Conservation (phyloP, 2,329 filamentous ascomycete species). For the Ceratocystis diversiconidia region DNA sequence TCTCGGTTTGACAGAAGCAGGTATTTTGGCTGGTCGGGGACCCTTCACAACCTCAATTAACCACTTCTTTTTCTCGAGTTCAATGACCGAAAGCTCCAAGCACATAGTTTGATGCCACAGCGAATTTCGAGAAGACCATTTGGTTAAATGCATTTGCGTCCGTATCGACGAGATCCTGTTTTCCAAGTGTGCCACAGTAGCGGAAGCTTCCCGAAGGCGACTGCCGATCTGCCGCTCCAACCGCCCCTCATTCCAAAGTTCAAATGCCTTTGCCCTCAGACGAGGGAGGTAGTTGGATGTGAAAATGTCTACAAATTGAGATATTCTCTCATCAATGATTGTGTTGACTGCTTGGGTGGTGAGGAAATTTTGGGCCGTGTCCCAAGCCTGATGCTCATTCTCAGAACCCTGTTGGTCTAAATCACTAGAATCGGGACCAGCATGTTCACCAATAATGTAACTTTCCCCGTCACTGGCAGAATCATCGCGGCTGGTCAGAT, state of each 20-base stretch:
- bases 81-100: slow-evolving; percentile 51
- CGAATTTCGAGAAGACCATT: slow-evolving; percentile 39
- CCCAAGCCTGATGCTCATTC: slow-evolving; percentile 23
- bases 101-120: slow-evolving; percentile 41
- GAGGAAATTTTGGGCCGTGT: neutral
- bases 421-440: slow-evolving; percentile 19
- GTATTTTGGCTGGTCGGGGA: slow-evolving; percentile 20
- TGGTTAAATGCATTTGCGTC: slow-evolving; percentile 35
- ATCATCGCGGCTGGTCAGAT: slow-evolving; percentile 17
- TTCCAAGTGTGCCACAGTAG: slow-evolving; percentile 30
- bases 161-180: slow-evolving; percentile 42
- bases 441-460: slow-evolving; percentile 1
- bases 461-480: slow-evolving; percentile 17
- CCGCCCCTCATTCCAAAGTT: slow-evolving; percentile 13
- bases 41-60: slow-evolving; percentile 32
- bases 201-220: slow-evolving; percentile 33
- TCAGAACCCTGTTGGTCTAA: slow-evolving; percentile 33
- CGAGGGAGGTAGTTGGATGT: slow-evolving; percentile 11
- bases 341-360: slow-evolving; percentile 10
- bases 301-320: slow-evolving; percentile 8
- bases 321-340: slow-evolving; percentile 16
- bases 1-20: neutral
- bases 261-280: slow-evolving; percentile 12
- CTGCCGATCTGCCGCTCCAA: slow-evolving; percentile 1
- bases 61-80: slow-evolving; percentile 42